Conservation (phyloP, 257 asterid species). For the Eustoma russellianum region DNA sequence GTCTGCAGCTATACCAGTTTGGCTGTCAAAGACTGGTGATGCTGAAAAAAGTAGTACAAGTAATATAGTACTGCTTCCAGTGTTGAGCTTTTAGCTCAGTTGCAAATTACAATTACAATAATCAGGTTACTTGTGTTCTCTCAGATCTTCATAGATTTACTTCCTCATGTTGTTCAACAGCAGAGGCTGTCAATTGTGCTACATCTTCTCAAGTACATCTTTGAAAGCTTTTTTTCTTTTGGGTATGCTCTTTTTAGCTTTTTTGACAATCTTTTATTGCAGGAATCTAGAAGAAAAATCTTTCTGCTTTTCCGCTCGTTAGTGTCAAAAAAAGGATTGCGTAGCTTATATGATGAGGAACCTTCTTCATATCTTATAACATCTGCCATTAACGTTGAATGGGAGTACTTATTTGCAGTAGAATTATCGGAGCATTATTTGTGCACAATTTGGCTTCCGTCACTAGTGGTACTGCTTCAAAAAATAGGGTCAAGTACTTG, state of each 20-base stretch:
- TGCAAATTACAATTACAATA: background rate
- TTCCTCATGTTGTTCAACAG: conserved; percentile 67
- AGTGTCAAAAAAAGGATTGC: conserved; percentile 37
- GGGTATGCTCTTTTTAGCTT: background rate
- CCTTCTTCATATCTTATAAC: conserved; percentile 31
- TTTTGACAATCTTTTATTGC: conserved; percentile 37
- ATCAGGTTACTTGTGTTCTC: conserved; percentile 11
- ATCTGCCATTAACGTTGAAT: conserved; percentile 32
- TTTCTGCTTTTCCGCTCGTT: conserved; percentile 63
- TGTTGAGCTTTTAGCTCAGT: background rate
- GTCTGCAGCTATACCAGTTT: conserved; percentile 82
- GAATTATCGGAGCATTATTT: conserved; percentile 63
- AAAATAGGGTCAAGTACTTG: conserved; percentile 28
- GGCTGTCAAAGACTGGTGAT: conserved; percentile 55
- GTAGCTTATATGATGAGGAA: conserved; percentile 20
- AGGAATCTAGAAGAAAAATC: conserved; percentile 75
- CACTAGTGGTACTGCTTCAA: conserved; percentile 54
- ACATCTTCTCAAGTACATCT: conserved; percentile 58
- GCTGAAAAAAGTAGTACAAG: conserved; percentile 73
- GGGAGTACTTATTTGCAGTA: conserved; percentile 90
- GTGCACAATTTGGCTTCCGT: conserved; percentile 75
- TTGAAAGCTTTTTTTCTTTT: background rate
- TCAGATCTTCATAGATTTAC: conserved; percentile 68
- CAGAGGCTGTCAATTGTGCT: conserved; percentile 55
- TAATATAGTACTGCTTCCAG: conserved; percentile 18